Conservation (phyloP, 257 asterid species). For the Solanum chiquidenum region DNA sequence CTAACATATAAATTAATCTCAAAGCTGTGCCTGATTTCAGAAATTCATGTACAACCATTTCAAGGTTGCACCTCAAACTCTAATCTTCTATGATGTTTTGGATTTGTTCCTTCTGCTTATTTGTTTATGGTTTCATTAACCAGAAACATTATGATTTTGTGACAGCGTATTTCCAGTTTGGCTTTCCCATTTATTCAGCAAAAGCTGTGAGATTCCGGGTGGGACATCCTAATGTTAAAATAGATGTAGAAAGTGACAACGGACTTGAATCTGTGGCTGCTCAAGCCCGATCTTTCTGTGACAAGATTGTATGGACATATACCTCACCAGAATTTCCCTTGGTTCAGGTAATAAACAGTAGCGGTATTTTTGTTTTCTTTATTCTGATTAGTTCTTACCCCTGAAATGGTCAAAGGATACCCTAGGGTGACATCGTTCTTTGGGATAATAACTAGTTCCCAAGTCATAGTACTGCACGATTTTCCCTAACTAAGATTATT, state of each 20-base stretch:
- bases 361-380: not conserved
- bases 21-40: constrained; percentile 48
- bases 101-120: not conserved
- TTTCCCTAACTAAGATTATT: not conserved
- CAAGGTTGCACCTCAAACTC: constrained; percentile 37
- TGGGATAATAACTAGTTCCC: not conserved
- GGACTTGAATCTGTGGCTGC: constrained; percentile 9
- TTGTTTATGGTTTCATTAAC: constrained; percentile 7
- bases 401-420: not conserved
- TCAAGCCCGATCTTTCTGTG: constrained; percentile 19
- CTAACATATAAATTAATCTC: constrained; percentile 49
- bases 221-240: constrained; percentile 38
- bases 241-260: constrained; percentile 13
- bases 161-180: constrained; percentile 70
- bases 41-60: constrained; percentile 66
- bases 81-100: not conserved
- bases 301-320: constrained; percentile 51
- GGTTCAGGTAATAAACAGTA: constrained; percentile 45
- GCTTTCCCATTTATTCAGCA: constrained; percentile 69
- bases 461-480: not conserved
- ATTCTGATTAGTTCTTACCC: not conserved
- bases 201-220: constrained; percentile 54
- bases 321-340: constrained; percentile 56
- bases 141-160: constrained; percentile 5
- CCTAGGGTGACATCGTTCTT: not conserved